A percentile compares a stretch with the other conserved stretches of the same genome.
phyloP scores from a whole-genome alignment of 352 stramenopile genomes.

The Phytophthora hibernalis region DNA sequence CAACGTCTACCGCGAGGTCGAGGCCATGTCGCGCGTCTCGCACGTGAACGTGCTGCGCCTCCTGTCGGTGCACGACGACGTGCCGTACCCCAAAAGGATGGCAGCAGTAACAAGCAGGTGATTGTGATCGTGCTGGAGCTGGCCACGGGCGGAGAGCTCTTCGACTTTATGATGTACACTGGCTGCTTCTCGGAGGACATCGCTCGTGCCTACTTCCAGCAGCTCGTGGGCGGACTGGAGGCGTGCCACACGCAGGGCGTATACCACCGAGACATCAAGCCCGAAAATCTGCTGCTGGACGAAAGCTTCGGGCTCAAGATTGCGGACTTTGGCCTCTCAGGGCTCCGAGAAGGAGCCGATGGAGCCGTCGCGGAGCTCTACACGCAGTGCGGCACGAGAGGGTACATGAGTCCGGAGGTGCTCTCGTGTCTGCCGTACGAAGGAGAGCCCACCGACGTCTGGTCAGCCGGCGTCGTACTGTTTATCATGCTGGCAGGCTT shows the following conservation, averaged over 20 bases:
- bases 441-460: conserved; percentile 89
- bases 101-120: conserved; percentile 76
- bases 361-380: conserved; percentile 71
- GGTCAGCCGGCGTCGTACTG: conserved; percentile 92
- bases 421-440: conserved; percentile 86
- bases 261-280: conserved; percentile 95
- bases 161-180: conserved; percentile 95
- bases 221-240: conserved; percentile 84
- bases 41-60: conserved; percentile 87
- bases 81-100: conserved; percentile 81
- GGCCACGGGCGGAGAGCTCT: conserved; percentile 87
- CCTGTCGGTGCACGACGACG: conserved; percentile 76
- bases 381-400: conserved; percentile 91
- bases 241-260: conserved; percentile 85
- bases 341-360: conserved; percentile 73
- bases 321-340: conserved; percentile 96
- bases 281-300: conserved; percentile 93
- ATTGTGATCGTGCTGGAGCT: conserved; percentile 92
- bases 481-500: conserved; percentile 95
- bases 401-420: conserved; percentile 95
- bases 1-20: conserved; percentile 90
- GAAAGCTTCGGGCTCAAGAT: conserved; percentile 91
- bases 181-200: conserved; percentile 89
- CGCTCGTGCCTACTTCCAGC: conserved; percentile 89
- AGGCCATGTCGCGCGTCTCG: conserved; percentile 87